These are phyloP conservation scores for Geranium incanum DNA, from an alignment of 441 rosid species.

Conservation along the genomic window DNA sequence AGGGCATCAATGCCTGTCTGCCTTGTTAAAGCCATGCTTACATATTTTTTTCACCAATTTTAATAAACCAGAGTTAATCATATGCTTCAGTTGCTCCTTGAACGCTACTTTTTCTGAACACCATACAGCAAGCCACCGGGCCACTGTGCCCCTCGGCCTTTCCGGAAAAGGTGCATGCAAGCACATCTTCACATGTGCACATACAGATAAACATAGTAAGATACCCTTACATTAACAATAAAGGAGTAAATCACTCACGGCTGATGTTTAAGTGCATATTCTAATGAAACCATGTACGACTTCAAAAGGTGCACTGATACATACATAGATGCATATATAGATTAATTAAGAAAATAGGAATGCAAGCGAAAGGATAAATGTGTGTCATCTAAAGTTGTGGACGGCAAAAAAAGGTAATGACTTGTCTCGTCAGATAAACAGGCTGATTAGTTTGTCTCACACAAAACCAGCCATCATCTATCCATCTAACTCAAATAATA, in stretches of 20 bases:
- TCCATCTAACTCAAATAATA: no score
- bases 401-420: neutral
- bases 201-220: neutral
- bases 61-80: constrained; percentile 19
- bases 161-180: neutral
- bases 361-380: neutral
- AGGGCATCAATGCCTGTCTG: constrained; percentile 20
- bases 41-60: constrained; percentile 21
- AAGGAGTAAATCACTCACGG: no score
- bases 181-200: neutral
- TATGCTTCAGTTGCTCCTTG: constrained; percentile 27
- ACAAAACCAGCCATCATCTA: no score
- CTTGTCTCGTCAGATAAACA: neutral
- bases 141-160: neutral
- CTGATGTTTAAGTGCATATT: no score
- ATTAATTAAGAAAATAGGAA: neutral
- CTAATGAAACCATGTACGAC: neutral
- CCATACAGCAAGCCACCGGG: neutral
- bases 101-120: constrained; percentile 12
- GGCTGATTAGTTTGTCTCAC: neutral
- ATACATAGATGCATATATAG: neutral
- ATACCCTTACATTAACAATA: neutral
- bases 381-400: neutral
- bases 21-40: constrained; percentile 19
- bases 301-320: neutral